These are phyloP conservation scores for Pichia sp. DNA, from an alignment of 1,139 yeast genomes.

Conservation along the genomic window DNA sequence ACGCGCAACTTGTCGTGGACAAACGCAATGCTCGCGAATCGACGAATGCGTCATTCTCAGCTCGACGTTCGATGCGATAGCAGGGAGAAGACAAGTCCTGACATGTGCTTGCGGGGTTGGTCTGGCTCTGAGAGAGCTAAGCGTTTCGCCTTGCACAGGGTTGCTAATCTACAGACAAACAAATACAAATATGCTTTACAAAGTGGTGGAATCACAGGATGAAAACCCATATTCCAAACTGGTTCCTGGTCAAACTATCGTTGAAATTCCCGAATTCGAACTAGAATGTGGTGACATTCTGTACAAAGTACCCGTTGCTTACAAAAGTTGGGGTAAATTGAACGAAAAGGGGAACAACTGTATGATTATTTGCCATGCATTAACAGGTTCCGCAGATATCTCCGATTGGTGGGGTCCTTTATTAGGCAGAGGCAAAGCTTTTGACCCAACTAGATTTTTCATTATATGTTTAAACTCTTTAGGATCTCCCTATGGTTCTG, in stretches of 20 bases:
- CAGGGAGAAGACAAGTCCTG: no score
- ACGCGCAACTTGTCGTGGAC: no score
- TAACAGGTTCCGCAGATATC: slow-evolving; percentile 93
- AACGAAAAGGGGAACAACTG: slow-evolving; percentile 65
- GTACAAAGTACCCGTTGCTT: slow-evolving; percentile 79
- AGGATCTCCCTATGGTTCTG: slow-evolving; percentile 96
- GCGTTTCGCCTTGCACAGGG: no score
- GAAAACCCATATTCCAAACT: slow-evolving; percentile 66
- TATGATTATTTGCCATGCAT: slow-evolving; percentile 86
- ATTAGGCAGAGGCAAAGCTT: slow-evolving; percentile 77
- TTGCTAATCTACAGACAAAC: no score
- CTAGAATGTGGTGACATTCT: slow-evolving; percentile 81
- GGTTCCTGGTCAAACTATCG: slow-evolving; percentile 76
- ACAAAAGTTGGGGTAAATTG: slow-evolving; percentile 89
- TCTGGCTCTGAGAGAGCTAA: no score
- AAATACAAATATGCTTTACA: slow-evolving; percentile 14
- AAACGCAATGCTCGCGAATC: no score
- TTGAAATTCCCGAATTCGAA: slow-evolving; percentile 66
- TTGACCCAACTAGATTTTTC: slow-evolving; percentile 84
- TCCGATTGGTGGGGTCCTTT: slow-evolving; percentile 99
- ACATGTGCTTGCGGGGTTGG: no score
- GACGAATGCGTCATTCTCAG: no score
- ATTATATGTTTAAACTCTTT: slow-evolving; percentile 82
- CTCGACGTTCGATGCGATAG: no score
- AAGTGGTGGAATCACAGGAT: slow-evolving; percentile 36